Evolutionary conservation across 1,139 yeast genomes (phyloP).

Genomic region (Ogataea hybrid): DNA sequence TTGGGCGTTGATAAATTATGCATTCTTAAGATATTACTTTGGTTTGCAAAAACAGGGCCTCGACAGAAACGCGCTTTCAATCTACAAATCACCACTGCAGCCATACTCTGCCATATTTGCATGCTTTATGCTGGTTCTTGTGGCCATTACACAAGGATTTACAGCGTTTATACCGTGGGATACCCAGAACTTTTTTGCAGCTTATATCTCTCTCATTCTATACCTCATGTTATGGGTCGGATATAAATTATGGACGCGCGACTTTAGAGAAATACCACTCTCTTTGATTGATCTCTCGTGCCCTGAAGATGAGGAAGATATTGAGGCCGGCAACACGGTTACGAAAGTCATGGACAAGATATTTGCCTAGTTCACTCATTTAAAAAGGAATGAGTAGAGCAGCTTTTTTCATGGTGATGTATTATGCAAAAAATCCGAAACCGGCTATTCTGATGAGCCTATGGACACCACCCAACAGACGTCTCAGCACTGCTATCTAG

Average conservation of each 20-base stretch:
- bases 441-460: background rate
- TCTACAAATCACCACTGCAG: constrained; percentile 61
- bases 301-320: constrained; percentile 21
- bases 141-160: constrained; percentile 72
- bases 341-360: background rate
- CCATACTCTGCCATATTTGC: constrained; percentile 66
- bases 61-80: constrained; percentile 62
- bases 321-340: constrained; percentile 12
- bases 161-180: constrained; percentile 56
- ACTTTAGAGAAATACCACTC: constrained; percentile 39
- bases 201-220: constrained; percentile 60
- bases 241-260: constrained; percentile 42
- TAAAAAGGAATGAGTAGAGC: background rate
- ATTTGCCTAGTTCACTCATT: background rate
- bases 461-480: background rate
- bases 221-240: constrained; percentile 50
- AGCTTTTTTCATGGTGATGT: background rate
- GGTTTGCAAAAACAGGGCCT: constrained; percentile 59
- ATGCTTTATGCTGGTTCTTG: constrained; percentile 44
- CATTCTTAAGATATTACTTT: constrained; percentile 67
- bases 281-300: constrained; percentile 45
- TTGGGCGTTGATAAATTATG: constrained; percentile 66
- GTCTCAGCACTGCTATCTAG: background rate
- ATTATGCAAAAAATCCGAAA: background rate
- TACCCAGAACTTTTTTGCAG: too few relatives aligned